phyloP scores from a whole-genome alignment of 257 asterid species.

The Hygrophila difformis region DNA sequence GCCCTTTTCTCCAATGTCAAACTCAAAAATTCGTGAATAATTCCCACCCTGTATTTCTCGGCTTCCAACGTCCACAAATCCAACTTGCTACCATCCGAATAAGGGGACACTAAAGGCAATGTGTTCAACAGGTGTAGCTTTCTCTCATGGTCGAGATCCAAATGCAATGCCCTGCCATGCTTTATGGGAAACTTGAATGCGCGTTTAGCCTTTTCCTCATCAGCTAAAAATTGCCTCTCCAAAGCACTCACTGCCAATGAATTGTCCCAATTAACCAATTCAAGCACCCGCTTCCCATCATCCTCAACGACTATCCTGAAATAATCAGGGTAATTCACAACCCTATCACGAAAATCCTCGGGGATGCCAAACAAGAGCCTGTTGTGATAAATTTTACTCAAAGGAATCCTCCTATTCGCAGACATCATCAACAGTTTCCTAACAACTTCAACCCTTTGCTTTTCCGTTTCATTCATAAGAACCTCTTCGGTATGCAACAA shows the following conservation, averaged over 20 bases:
- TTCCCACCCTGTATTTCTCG: slow-evolving; percentile 80
- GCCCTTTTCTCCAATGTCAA: slow-evolving; percentile 96
- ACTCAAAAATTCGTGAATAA: slow-evolving; percentile 86
- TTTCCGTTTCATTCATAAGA: slow-evolving; percentile 38
- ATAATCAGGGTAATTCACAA: slow-evolving; percentile 49
- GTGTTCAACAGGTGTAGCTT: slow-evolving; percentile 76
- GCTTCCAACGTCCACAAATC: slow-evolving; percentile 92
- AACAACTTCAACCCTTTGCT: slow-evolving; percentile 44
- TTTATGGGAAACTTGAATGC: slow-evolving; percentile 70
- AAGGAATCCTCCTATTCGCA: slow-evolving; percentile 41
- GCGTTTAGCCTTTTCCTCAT: slow-evolving; percentile 73
- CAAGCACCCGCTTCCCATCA: slow-evolving; percentile 65
- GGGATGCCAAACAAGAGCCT: slow-evolving; percentile 72
- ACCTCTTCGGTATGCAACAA: slow-evolving; percentile 35
- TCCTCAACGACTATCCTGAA: slow-evolving; percentile 47
- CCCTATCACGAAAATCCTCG: slow-evolving; percentile 75
- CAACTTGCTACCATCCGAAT: slow-evolving; percentile 67
- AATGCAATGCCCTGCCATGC: slow-evolving; percentile 59
- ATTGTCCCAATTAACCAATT: slow-evolving; percentile 74
- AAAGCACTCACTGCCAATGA: slow-evolving; percentile 61
- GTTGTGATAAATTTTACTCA: slow-evolving; percentile 76
- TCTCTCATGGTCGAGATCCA: slow-evolving; percentile 62
- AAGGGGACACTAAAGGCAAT: slow-evolving; percentile 88
- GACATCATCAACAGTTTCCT: slow-evolving; percentile 85
- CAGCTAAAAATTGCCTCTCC: slow-evolving; percentile 61